Evolutionary conservation across 768 basidiomycete genomes (phyloP), one percentile per base, ranked within the genome.

Genomic region (Tricholoma sp.): DNA sequence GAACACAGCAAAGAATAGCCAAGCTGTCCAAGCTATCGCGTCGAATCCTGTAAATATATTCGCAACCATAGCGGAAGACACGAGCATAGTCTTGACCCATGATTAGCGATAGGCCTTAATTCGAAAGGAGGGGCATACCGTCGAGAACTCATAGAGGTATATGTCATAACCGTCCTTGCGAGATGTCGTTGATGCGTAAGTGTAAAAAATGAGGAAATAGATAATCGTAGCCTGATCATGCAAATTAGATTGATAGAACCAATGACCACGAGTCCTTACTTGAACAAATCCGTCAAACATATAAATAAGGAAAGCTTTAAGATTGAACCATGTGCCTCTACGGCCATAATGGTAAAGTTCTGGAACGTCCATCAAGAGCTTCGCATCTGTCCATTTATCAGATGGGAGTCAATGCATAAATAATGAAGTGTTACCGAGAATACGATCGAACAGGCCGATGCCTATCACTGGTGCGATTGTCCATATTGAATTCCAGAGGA

Each of bases 401-500:
- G 49, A 32, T n/a, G 29, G 9, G 16, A 50, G 9, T 21, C n/a
- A 19, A 12, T 10, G 19, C 9, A 5, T 18, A 56, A 16, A 31
- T 50, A 24, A 19, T 19, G 19, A n/a, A 29, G 72, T 82, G 22
- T 37, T 60, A 90, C 89, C 89, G 61, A 92, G 79, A 65, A 94
- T 81, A 22, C 94, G 89, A 70, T 99, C 96, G 69, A 98, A 98
- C 50, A 98, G 71, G 51, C 96, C 96, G 58, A 98, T 91, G 10
- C 88, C 96, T 64, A 98, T 87, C 54, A 97, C 95, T 37, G 96
- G 94, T 7, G 85, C 82, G 51, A 96, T 75, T 0, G 91, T 90
- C 91, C 91, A 99, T 72, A 99, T 85, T 9, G 96, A 89, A 74
- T 99, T 99, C 96, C 96, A 98, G 74, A 94, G 95, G 32, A 99